Evolutionary conservation across 2,329 filamentous ascomycete genomes (phyloP).

Genomic region (Helotiales sp.): DNA sequence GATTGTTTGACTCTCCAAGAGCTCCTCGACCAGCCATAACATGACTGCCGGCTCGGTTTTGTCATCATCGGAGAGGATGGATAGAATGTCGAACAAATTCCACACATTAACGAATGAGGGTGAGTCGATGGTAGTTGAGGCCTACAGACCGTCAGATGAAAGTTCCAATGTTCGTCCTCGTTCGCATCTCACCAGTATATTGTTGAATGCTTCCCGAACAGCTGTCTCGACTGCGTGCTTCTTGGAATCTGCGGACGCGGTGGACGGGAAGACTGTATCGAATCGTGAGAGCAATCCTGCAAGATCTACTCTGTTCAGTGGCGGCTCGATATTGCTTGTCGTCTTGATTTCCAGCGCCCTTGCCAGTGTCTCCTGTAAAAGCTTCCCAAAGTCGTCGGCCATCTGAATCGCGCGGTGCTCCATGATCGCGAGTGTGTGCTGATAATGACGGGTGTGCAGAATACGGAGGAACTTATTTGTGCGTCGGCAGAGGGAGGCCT

Average conservation of each 20-base stretch:
- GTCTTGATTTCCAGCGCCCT: slow-evolving; percentile 65
- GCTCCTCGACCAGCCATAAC: slow-evolving; percentile 91
- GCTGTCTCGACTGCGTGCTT: slow-evolving; percentile 78
- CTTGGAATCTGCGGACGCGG: slow-evolving; percentile 35
- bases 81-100: slow-evolving; percentile 93
- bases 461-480: not conserved
- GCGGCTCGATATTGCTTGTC: slow-evolving; percentile 69
- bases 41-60: slow-evolving; percentile 78
- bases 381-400: slow-evolving; percentile 57
- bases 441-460: not conserved
- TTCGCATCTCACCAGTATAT: slow-evolving; percentile 67
- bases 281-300: slow-evolving; percentile 54
- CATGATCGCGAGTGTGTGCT: slow-evolving; percentile 46
- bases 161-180: slow-evolving; percentile 35
- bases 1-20: slow-evolving; percentile 95
- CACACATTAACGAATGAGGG: slow-evolving; percentile 83
- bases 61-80: slow-evolving; percentile 82
- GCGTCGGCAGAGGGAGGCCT: not conserved
- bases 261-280: slow-evolving; percentile 45
- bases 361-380: slow-evolving; percentile 62
- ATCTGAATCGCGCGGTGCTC: slow-evolving; percentile 57
- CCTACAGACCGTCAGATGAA: slow-evolving; percentile 56
- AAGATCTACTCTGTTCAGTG: slow-evolving; percentile 73
- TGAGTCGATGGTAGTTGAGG: slow-evolving; percentile 75
- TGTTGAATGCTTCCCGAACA: slow-evolving; percentile 79